Evolutionary conservation across 345 rosid genomes (phyloP).

Genomic region (Brassica carinata): DNA sequence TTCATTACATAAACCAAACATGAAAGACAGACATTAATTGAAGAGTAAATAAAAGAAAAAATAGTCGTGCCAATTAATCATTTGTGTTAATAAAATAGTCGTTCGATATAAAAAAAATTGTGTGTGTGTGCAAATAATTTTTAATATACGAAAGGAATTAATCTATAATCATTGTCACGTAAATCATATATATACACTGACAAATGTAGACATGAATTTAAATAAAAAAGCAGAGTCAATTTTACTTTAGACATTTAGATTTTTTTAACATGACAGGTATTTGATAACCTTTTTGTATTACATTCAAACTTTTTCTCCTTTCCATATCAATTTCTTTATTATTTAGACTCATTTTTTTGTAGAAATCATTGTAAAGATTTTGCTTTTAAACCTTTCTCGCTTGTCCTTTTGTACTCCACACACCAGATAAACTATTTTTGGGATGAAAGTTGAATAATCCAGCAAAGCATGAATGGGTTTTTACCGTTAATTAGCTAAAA

Average conservation of each 20-base stretch:
- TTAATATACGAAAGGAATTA: too few relatives aligned
- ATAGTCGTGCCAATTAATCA: too few relatives aligned
- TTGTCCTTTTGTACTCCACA: not conserved
- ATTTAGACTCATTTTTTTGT: slow-evolving; percentile 36
- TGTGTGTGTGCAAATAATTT: too few relatives aligned
- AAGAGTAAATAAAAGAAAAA: too few relatives aligned
- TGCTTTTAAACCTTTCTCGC: slow-evolving; percentile 7
- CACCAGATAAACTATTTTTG: not conserved
- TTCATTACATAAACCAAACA: too few relatives aligned
- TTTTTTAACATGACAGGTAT: not conserved
- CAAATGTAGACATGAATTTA: too few relatives aligned
- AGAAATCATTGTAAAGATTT: slow-evolving; percentile 15
- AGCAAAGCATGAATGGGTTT: not conserved
- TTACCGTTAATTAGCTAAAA: not conserved
- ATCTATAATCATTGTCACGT: too few relatives aligned
- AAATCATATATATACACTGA: too few relatives aligned
- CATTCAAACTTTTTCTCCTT: slow-evolving; percentile 7
- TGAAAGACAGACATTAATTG: too few relatives aligned
- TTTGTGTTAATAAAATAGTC: too few relatives aligned
- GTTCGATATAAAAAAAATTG: too few relatives aligned
- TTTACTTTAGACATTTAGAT: not conserved
- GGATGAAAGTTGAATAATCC: not conserved
- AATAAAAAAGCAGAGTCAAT: not conserved
- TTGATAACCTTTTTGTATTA: not conserved
- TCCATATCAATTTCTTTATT: not conserved